Conservation (phyloP, 2,329 filamentous ascomycete species). For the Bipolaris bicolor region DNA sequence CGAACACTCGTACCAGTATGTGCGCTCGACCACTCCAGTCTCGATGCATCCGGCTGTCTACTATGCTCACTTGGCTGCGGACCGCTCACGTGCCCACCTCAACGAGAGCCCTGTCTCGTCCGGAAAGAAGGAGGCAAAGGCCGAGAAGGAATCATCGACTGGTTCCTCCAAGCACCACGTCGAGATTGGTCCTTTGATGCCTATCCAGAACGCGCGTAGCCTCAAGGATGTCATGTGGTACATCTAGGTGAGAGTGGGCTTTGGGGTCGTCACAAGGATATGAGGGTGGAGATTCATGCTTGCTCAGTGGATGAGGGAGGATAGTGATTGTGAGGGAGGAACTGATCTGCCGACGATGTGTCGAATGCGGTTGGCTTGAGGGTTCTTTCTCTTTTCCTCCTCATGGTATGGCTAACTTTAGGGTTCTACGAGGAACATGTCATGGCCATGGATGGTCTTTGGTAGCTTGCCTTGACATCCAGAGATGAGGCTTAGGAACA, state of each 20-base stretch:
- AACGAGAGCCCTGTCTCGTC: slow-evolving; percentile 50
- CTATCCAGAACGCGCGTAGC: slow-evolving; percentile 48
- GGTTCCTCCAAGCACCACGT: slow-evolving; percentile 40
- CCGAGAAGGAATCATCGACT: slow-evolving; percentile 34
- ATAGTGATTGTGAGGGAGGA: not conserved
- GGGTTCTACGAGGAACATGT: not conserved
- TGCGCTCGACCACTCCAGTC: slow-evolving; percentile 88
- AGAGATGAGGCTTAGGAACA: not conserved
- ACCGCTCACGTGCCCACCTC: slow-evolving; percentile 79
- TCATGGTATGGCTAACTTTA: not conserved
- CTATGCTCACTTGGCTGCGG: slow-evolving; percentile 89
- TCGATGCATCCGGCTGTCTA: slow-evolving; percentile 89
- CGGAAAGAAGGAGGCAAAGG: slow-evolving; percentile 47
- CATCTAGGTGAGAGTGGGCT: slow-evolving; percentile 45
- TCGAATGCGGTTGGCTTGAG: slow-evolving; percentile 9
- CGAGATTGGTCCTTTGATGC: slow-evolving; percentile 49
- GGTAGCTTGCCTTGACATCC: not conserved
- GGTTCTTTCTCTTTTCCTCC: not conserved
- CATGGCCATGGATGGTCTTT: not conserved
- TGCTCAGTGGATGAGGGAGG: not conserved
- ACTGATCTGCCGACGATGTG: slow-evolving; percentile 1
- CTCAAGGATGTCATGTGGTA: slow-evolving; percentile 58
- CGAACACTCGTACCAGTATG: slow-evolving; percentile 92
- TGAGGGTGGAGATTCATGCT: not conserved
- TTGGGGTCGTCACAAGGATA: not conserved